A percentile compares a stretch with the other conserved stretches of the same genome.
These are phyloP conservation scores for Cytospora mali DNA, from an alignment of 2,329 filamentous ascomycete species.

Conservation along the genomic window DNA sequence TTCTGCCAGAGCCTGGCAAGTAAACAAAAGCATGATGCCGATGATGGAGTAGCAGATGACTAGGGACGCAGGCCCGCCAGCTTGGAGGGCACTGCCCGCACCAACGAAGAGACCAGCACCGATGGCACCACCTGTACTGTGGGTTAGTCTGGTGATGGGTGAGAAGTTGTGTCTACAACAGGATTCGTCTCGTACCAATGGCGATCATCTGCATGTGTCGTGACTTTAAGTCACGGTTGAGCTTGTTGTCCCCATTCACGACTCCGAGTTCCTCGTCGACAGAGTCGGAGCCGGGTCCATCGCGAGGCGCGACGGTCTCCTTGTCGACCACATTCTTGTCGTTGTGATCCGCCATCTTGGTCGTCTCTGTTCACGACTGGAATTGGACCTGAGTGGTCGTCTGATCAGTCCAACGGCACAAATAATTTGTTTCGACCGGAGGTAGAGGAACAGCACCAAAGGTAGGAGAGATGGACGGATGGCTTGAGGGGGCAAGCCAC, in stretches of 20 bases:
- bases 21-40: constrained; percentile 60
- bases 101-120: constrained; percentile 69
- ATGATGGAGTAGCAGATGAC: constrained; percentile 57
- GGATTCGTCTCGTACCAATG: constrained; percentile 39
- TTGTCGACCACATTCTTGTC: constrained; percentile 33
- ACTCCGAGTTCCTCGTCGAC: constrained; percentile 42
- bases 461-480: background rate
- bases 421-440: background rate
- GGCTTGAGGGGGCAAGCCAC: background rate
- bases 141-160: constrained; percentile 4
- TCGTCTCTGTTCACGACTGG: background rate
- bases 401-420: background rate
- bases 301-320: constrained; percentile 27
- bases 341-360: constrained; percentile 33
- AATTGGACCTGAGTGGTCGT: constrained; percentile 3
- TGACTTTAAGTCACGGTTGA: constrained; percentile 41
- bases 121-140: constrained; percentile 44
- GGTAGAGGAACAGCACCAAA: background rate
- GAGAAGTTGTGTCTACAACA: background rate
- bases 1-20: constrained; percentile 62
- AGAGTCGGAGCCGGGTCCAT: constrained; percentile 28
- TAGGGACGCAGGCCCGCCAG: constrained; percentile 59
- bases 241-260: constrained; percentile 38
- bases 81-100: constrained; percentile 60
- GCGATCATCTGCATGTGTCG: constrained; percentile 53